Conservation (phyloP, 1,284 basidiomycete species). For the Singerocomus inundabilis region DNA sequence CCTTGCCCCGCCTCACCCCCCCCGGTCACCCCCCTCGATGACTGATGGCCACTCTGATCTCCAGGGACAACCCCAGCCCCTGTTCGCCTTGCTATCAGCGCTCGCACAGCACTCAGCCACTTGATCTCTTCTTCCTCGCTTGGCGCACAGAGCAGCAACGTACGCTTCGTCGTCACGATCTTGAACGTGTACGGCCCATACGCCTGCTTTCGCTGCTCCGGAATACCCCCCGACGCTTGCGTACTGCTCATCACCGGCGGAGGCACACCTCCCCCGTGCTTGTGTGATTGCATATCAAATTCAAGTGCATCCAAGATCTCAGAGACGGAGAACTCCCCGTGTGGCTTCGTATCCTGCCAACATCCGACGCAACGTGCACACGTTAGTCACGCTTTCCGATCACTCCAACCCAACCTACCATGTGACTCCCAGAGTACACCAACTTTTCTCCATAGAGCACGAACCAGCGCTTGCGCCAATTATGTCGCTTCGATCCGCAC, state of each 20-base stretch:
- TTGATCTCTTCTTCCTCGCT: constrained; percentile 98
- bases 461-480: constrained; percentile 96
- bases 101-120: constrained; percentile 94
- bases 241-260: constrained; percentile 36
- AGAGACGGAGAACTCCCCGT: constrained; percentile 81
- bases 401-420: constrained; percentile 54
- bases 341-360: constrained; percentile 78
- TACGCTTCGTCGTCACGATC: constrained; percentile 93
- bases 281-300: constrained; percentile 60
- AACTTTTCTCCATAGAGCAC: constrained; percentile 79
- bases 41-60: constrained; percentile 26
- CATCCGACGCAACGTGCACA: constrained; percentile 8
- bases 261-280: constrained; percentile 33
- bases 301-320: constrained; percentile 94
- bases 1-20: constrained; percentile 21
- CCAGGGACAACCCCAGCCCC: constrained; percentile 45
- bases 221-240: constrained; percentile 32
- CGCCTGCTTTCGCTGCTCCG: constrained; percentile 40
- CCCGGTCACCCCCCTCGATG: constrained; percentile 19
- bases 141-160: constrained; percentile 88
- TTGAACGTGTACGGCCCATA: constrained; percentile 75
- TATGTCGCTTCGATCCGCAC: constrained; percentile 88
- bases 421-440: constrained; percentile 84
- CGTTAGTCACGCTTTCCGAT: constrained; percentile 15
- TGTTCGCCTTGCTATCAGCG: constrained; percentile 76